Conservation (phyloP, 2,329 filamentous ascomycete genomes). For the Graphilbum ipis-grandicollis region DNA sequence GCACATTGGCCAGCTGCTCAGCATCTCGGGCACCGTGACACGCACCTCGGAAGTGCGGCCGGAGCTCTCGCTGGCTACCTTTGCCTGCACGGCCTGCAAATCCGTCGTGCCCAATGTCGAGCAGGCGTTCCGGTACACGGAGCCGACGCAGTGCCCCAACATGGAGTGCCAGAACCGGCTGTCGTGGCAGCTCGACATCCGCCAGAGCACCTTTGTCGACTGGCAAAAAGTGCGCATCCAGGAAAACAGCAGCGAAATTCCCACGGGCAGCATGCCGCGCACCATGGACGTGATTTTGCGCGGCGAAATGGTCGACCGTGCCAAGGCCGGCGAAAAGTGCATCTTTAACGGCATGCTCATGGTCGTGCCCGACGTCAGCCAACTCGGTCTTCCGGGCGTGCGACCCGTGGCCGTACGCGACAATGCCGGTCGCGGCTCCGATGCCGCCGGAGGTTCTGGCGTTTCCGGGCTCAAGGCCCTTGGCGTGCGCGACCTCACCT, state of each 20-base stretch:
- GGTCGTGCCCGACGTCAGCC: slow-evolving; percentile 91
- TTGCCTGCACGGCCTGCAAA: slow-evolving; percentile 77
- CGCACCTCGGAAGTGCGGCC: slow-evolving; percentile 93
- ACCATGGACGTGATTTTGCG: slow-evolving; percentile 95
- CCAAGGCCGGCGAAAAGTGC: slow-evolving; percentile 95
- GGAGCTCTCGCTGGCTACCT: slow-evolving; percentile 81
- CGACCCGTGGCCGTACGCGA: slow-evolving; percentile 73
- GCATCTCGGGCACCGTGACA: slow-evolving; percentile 92
- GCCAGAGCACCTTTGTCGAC: slow-evolving; percentile 93
- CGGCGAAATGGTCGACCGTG: slow-evolving; percentile 92
- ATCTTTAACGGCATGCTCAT: slow-evolving; percentile 94
- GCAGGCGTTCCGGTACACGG: slow-evolving; percentile 94
- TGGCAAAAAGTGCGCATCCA: slow-evolving; percentile 98
- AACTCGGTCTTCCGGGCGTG: slow-evolving; percentile 76
- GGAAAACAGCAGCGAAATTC: slow-evolving; percentile 96
- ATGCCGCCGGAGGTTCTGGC: slow-evolving; percentile 68
- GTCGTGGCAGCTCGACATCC: slow-evolving; percentile 93
- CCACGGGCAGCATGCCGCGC: slow-evolving; percentile 93
- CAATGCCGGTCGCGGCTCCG: slow-evolving; percentile 57
- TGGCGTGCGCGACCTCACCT: slow-evolving; percentile 88
- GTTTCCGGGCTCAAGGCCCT: slow-evolving; percentile 80
- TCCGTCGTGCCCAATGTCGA: slow-evolving; percentile 78
- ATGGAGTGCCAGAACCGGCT: slow-evolving; percentile 68
- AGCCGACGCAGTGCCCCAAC: slow-evolving; percentile 92
- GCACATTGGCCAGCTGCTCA: slow-evolving; percentile 84